Conservation (phyloP, 192 early-diverging fungal species). For the Podila minutissima region DNA sequence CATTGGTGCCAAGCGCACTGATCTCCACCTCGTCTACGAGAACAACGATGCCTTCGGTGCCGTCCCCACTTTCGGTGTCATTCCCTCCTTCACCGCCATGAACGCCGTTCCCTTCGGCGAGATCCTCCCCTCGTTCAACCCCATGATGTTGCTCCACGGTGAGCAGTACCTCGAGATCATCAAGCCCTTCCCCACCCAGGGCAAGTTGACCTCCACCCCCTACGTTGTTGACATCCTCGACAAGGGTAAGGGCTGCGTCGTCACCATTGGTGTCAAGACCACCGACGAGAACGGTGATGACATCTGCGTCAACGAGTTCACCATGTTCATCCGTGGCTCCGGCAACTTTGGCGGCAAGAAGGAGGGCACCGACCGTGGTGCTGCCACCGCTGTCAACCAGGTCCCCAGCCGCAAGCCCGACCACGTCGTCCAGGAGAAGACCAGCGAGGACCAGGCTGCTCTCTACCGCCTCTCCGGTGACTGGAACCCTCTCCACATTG, state of each 20-base stretch:
- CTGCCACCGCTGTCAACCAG: constrained; percentile 81
- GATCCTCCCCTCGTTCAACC: constrained; percentile 81
- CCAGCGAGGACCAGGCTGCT: constrained; percentile 90
- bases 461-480: constrained; percentile 97
- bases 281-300: constrained; percentile 78
- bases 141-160: constrained; percentile 98
- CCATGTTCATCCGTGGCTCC: constrained; percentile 92
- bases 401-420: constrained; percentile 90
- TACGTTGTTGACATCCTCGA: constrained; percentile 94
- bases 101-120: constrained; percentile 76
- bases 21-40: constrained; percentile 95
- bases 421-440: constrained; percentile 85
- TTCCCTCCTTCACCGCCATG: constrained; percentile 81
- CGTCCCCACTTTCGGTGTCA: constrained; percentile 94
- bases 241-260: constrained; percentile 94
- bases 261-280: constrained; percentile 85
- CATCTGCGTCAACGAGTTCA: constrained; percentile 88
- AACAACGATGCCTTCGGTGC: constrained; percentile 83
- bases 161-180: constrained; percentile 96
- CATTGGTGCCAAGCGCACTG: constrained; percentile 87
- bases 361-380: constrained; percentile 74
- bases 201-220: constrained; percentile 78
- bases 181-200: constrained; percentile 87
- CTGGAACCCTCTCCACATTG: constrained; percentile 98
- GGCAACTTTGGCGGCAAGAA: constrained; percentile 91